Evolutionary conservation across 2,329 filamentous ascomycete species (phyloP), one percentile per base, ranked within the genome.

Genomic region (Rhynchosporium agropyri): DNA sequence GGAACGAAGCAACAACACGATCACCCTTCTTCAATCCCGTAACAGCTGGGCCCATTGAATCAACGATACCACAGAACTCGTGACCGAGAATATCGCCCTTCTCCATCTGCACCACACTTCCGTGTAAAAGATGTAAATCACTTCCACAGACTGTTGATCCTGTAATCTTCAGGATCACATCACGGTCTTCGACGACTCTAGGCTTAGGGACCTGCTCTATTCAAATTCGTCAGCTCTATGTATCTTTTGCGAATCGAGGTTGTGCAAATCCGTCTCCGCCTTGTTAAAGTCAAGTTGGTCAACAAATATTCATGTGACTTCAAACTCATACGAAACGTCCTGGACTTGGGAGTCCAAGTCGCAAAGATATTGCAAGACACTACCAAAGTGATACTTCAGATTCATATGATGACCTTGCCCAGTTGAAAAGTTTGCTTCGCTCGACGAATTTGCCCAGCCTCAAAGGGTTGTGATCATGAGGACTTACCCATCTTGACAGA

Each of bases 1-100:
- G 91, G 79, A 96, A 96, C 9, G 87, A 90, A 0, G 89, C 91
- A 0, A 96, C 92, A 26, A 95, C 92, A 36, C 92, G 80, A 68
- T 86, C 83, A 13, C 88, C 89, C 7, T 79, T 75, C 64, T 85
- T 76, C 54, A 88, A 74, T 3, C 81, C 82, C 56, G 76, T 83
- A 3, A 86, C 80, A 0, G 66, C 79, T 0, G 83, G 74, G 0
- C 89, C 89, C 55, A 72, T 63, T 42, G 42, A 57, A 3, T 83
- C 80, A 3, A 84, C 77, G 2, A 80, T 69, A 26, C 81, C 81
- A 67, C 80, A 82, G 70, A 81, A 83, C 65, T 84, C 81, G 66
- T 84, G 81, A 38, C 82, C 81, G 0, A 84, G 75, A 31, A 84
- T 82, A 71, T 84, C 81, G 1, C 81, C 81, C 63, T 82, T 79